These are phyloP conservation scores for Gremmenia infestans DNA, from an alignment of 2,329 filamentous ascomycete genomes.

Conservation along the genomic window DNA sequence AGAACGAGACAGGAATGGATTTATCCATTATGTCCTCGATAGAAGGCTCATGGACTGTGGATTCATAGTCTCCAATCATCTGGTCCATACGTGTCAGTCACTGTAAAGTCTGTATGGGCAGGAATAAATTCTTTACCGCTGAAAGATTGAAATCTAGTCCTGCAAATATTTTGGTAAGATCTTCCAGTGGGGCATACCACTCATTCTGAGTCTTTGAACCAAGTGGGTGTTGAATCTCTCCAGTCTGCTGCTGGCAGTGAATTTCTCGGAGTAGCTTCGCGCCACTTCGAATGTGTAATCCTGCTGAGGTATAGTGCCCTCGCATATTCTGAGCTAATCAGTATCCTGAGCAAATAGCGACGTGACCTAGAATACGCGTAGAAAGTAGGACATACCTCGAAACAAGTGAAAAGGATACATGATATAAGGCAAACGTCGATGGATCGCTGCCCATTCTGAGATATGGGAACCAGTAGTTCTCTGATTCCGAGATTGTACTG, in stretches of 20 bases:
- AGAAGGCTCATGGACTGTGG: background rate
- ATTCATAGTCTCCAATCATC: slow-evolving; percentile 3
- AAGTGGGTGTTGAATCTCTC: slow-evolving; percentile 3
- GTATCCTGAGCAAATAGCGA: background rate
- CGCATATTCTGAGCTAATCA: slow-evolving; percentile 14
- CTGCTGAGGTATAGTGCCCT: slow-evolving; percentile 8
- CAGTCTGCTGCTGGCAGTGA: slow-evolving; percentile 2
- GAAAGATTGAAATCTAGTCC: slow-evolving; percentile 2
- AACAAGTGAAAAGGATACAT: slow-evolving; percentile 18
- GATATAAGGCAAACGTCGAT: slow-evolving; percentile 19
- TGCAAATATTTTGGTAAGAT: slow-evolving; percentile 4
- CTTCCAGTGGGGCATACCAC: slow-evolving; percentile 4
- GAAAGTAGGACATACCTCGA: slow-evolving; percentile 15
- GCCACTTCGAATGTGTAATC: slow-evolving; percentile 11
- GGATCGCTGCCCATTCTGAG: slow-evolving; percentile 1
- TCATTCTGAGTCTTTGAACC: slow-evolving; percentile 1
- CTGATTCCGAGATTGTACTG: slow-evolving; percentile 19
- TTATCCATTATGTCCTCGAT: background rate
- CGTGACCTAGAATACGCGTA: background rate
- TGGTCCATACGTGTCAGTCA: background rate
- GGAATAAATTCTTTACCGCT: background rate
- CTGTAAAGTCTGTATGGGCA: background rate
- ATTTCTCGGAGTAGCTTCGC: slow-evolving; percentile 13
- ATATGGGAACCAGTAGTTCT: slow-evolving; percentile 7
- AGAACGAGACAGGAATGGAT: slow-evolving; percentile 2